phyloP scores from a whole-genome alignment of 1,284 basidiomycete species.

The Apiotrichum porosum region DNA sequence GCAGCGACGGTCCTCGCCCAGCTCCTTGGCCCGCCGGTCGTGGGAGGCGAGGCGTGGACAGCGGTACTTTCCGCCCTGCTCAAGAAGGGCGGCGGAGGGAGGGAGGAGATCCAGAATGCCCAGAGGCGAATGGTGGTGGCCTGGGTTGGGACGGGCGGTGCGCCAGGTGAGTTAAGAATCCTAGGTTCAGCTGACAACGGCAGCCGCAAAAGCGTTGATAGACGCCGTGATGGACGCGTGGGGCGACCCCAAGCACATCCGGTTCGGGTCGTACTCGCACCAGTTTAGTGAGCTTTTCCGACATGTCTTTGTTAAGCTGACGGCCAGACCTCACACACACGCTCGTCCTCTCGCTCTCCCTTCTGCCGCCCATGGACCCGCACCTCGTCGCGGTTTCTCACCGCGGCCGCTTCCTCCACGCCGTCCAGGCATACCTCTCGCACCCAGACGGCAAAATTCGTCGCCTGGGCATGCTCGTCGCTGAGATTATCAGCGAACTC shows the following conservation, averaged over 20 bases:
- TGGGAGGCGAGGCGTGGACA: constrained; percentile 30
- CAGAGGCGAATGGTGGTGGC: constrained; percentile 30
- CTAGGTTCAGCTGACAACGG: constrained; percentile 4
- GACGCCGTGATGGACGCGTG: constrained; percentile 39
- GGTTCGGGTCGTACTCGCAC: constrained; percentile 39
- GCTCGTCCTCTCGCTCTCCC: constrained; percentile 61
- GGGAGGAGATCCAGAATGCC: constrained; percentile 8
- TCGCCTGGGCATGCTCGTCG: constrained; percentile 88
- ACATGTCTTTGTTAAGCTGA: background rate
- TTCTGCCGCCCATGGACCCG: constrained; percentile 55
- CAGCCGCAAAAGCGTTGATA: constrained; percentile 26
- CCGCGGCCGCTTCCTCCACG: constrained; percentile 64
- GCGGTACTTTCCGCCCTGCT: constrained; percentile 21
- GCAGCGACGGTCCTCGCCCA: constrained; percentile 17
- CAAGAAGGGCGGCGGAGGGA: background rate
- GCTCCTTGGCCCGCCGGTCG: constrained; percentile 27
- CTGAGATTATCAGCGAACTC: constrained; percentile 58
- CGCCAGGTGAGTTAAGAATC: background rate
- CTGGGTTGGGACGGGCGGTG: constrained; percentile 29
- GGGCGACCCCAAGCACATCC: constrained; percentile 47
- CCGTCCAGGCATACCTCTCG: constrained; percentile 68
- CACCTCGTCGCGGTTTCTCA: constrained; percentile 45
- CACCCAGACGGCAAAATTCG: constrained; percentile 74
- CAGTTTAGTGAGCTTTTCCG: constrained; percentile 37
- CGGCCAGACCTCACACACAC: constrained; percentile 62